phyloP scores from a whole-genome alignment of 371 early-diverging fungal genomes.

The Choanephora cucurbitarum region DNA sequence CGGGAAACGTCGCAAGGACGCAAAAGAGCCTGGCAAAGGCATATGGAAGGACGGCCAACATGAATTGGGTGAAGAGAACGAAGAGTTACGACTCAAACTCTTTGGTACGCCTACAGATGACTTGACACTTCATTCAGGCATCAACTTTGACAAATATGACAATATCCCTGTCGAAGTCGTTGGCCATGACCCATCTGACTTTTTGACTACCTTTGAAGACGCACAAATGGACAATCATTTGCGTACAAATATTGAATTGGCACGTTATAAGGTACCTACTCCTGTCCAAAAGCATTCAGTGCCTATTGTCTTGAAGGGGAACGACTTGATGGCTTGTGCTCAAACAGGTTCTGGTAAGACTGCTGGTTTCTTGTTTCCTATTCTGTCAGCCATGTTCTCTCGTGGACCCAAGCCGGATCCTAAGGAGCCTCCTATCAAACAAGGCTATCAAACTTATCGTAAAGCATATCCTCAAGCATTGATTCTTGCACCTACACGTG shows the following conservation, averaged over 20 bases:
- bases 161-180: slow-evolving; percentile 95
- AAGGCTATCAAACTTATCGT: slow-evolving; percentile 45
- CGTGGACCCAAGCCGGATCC: slow-evolving; percentile 67
- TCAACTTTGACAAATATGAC: slow-evolving; percentile 97
- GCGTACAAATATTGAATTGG: slow-evolving; percentile 62
- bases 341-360: slow-evolving; percentile 88
- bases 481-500: slow-evolving; percentile 51
- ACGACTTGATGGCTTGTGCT: slow-evolving; percentile 80
- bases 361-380: slow-evolving; percentile 69
- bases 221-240: slow-evolving; percentile 81
- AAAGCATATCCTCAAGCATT: slow-evolving; percentile 47
- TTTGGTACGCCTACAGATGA: slow-evolving; percentile 74
- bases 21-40: slow-evolving; percentile 54
- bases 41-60: slow-evolving; percentile 73
- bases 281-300: slow-evolving; percentile 73
- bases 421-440: slow-evolving; percentile 23
- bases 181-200: slow-evolving; percentile 66
- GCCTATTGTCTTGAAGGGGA: slow-evolving; percentile 59
- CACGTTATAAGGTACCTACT: slow-evolving; percentile 67
- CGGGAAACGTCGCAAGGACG: slow-evolving; percentile 13
- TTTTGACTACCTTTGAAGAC: slow-evolving; percentile 44
- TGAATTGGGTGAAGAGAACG: slow-evolving; percentile 32
- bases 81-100: slow-evolving; percentile 49
- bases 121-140: slow-evolving; percentile 80
- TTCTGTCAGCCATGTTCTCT: slow-evolving; percentile 49